Evolutionary conservation across 2,329 filamentous ascomycete species (phyloP), one percentile per base, ranked within the genome.

Genomic region (Arthrobotrys musiformis): DNA sequence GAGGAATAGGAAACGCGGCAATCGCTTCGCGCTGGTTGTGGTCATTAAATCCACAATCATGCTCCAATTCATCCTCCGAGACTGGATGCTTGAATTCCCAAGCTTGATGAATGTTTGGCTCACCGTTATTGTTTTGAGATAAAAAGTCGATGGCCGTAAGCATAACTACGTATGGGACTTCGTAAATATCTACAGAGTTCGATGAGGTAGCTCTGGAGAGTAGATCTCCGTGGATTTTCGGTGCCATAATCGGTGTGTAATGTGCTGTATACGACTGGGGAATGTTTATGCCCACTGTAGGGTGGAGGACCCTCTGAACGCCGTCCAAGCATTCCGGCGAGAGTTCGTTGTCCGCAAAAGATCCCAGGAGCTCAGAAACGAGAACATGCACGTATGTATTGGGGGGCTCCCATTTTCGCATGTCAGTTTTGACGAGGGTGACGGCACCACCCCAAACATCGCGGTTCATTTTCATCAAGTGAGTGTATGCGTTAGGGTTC

Each of bases 241-340:
- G 95, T 0, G 93, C 92, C 0, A 94, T 89, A 80, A 99, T 93
- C 0, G 96, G 95, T n/a, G 92, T 94, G 76, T 97, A 85, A 83
- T 97, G 93, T 2, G 95, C 94, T 0, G 93, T 97, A 85, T 99
- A 99, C 30, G 92, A 95, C 79, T 90, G 88, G 0, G 95, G 95
- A 79, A 99, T 98, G 0, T 93, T 97, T 80, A 99, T 94, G 37
- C 95, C 96, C 81, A 94, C 89, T 0, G 88, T 87, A 0, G 91
- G 87, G 75, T 90, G 88, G n/a, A 99, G 85, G 48, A 98, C 92
- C 81, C 94, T 91, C 82, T 97, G 94, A 60, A 98, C 94, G 50
- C 95, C 95, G 82, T 99, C 95, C 9, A 99, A 87, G 81, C 95
- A 99, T 85, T 99, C 95, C 0, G 95, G 95, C 0, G 93, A 97